A percentile compares a stretch with the other conserved stretches of the same genome.
Conservation (phyloP, 2,329 filamentous ascomycete genomes). For the Thelonectria rubi region DNA sequence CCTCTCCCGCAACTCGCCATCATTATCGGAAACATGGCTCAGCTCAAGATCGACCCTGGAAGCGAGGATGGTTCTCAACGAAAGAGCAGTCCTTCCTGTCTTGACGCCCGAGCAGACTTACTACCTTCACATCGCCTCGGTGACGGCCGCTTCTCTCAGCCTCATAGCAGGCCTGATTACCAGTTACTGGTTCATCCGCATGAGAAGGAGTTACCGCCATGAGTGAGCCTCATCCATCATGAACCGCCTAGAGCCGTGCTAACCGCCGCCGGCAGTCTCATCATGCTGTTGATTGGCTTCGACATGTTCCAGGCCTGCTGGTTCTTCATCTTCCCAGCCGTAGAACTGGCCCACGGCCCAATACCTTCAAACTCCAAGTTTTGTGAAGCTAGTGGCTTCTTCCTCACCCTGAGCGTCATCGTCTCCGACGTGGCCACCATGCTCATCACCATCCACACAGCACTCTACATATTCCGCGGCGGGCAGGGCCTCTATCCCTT, state of each 20-base stretch:
- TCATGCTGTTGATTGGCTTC: slow-evolving; percentile 77
- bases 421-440: slow-evolving; percentile 76
- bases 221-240: slow-evolving; percentile 46
- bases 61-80: slow-evolving; percentile 24
- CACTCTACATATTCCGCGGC: slow-evolving; percentile 72
- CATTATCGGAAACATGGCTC: slow-evolving; percentile 23
- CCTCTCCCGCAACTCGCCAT: background rate
- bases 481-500: slow-evolving; percentile 75
- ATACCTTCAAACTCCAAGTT: slow-evolving; percentile 62
- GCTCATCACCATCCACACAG: slow-evolving; percentile 77
- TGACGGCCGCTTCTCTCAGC: slow-evolving; percentile 61
- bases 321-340: slow-evolving; percentile 71
- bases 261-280: slow-evolving; percentile 62
- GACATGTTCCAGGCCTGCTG: slow-evolving; percentile 76
- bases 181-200: slow-evolving; percentile 77
- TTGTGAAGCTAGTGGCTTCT: slow-evolving; percentile 75
- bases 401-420: slow-evolving; percentile 72
- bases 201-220: slow-evolving; percentile 78
- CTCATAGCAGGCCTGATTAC: slow-evolving; percentile 64
- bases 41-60: slow-evolving; percentile 24
- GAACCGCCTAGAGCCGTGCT: slow-evolving; percentile 4
- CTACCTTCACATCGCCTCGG: slow-evolving; percentile 43
- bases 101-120: slow-evolving; percentile 33
- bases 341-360: slow-evolving; percentile 62
- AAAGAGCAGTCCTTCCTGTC: slow-evolving; percentile 26